Evolutionary conservation across 192 early-diverging fungal genomes (phyloP).

Genomic region (Hyaloraphidium curvatum): DNA sequence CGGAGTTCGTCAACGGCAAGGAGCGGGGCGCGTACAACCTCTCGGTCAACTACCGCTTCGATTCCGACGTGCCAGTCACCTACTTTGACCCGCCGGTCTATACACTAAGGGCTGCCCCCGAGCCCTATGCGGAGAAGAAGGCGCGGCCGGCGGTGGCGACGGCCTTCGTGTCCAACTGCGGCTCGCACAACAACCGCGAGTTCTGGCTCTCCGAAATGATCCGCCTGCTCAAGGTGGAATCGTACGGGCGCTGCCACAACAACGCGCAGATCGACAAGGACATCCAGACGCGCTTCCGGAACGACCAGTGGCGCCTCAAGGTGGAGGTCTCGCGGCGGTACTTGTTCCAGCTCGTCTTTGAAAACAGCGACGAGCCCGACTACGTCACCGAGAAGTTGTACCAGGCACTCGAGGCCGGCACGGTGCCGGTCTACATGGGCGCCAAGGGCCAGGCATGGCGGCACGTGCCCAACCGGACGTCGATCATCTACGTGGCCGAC

Average conservation of each 20-base stretch:
- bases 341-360: background rate
- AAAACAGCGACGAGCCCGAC: background rate
- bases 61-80: conserved; percentile 1
- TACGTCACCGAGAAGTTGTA: conserved; percentile 7
- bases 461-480: background rate
- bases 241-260: background rate
- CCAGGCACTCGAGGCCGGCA: background rate
- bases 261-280: background rate
- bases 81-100: background rate
- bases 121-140: background rate
- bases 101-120: background rate
- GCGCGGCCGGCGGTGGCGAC: background rate
- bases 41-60: background rate
- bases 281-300: background rate
- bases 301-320: background rate
- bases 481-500: background rate
- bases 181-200: background rate
- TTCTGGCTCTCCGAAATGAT: background rate
- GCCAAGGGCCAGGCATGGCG: background rate
- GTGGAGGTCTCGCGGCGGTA: background rate
- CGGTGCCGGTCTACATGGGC: background rate
- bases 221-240: background rate
- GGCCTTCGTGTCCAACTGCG: background rate
- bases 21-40: background rate
- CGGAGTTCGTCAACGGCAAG: background rate